Evolutionary conservation across 2,329 filamentous ascomycete genomes (phyloP).

Genomic region (Phyllosticta ampelicida): DNA sequence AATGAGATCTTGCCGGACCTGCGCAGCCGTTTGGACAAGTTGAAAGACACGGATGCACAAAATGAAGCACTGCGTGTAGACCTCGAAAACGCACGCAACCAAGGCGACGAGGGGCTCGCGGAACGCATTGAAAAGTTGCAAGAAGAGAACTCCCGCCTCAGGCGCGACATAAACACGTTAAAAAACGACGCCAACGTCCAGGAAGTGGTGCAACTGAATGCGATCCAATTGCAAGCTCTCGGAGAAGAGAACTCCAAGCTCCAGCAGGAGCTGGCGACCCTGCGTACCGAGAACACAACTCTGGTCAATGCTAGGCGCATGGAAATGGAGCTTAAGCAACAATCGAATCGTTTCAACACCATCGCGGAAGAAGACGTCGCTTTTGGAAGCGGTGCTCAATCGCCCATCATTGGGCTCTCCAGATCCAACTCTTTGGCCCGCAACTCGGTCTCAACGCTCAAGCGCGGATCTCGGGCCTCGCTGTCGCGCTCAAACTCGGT

Average conservation of each 20-base stretch:
- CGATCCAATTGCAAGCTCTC: conserved; percentile 59
- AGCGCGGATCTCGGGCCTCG: conserved; percentile 25
- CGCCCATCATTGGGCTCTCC: conserved; percentile 41
- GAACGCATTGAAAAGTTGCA: conserved; percentile 8
- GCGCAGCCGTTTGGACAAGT: conserved; percentile 2
- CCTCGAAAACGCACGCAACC: conserved; percentile 7
- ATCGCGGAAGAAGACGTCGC: conserved; percentile 49
- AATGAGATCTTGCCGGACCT: conserved; percentile 7
- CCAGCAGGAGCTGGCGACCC: conserved; percentile 47
- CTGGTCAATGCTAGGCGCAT: conserved; percentile 39
- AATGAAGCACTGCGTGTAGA: conserved; percentile 52
- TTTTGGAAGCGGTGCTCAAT: conserved; percentile 17
- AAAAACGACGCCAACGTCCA: conserved; percentile 8
- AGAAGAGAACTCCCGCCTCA: conserved; percentile 3
- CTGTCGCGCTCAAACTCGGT: conserved; percentile 42
- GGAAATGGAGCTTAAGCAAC: conserved; percentile 36
- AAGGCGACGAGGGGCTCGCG: conserved; percentile 6
- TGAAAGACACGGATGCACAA: conserved; percentile 64
- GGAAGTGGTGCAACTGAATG: conserved; percentile 67
- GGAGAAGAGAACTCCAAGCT: conserved; percentile 70
- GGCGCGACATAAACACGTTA: conserved; percentile 5
- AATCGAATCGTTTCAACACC: conserved; percentile 43
- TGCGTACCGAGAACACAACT: conserved; percentile 57
- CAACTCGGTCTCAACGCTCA: conserved; percentile 33
- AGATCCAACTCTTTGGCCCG: conserved; percentile 59